phyloP scores from a whole-genome alignment of 306 rosid genomes.

The Nissolia schottii region DNA sequence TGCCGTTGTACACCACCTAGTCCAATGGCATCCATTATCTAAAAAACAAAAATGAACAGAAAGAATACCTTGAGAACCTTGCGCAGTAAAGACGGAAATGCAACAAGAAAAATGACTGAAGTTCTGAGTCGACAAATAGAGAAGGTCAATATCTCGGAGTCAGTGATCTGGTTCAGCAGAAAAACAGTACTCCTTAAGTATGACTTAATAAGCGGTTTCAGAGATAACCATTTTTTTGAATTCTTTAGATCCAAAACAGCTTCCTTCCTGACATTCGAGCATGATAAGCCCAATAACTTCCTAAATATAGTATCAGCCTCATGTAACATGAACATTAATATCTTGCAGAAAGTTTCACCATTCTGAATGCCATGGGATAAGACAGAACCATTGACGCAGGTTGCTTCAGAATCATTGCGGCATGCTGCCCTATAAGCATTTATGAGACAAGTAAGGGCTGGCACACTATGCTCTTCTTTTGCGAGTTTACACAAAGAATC shows the following conservation, averaged over 20 bases:
- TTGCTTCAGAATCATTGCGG: constrained; percentile 52
- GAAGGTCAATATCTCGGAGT: constrained; percentile 67
- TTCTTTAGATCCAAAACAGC: constrained; percentile 56
- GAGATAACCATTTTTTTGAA: constrained; percentile 54
- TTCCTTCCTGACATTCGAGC: constrained; percentile 55
- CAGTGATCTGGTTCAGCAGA: constrained; percentile 69
- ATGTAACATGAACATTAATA: constrained; percentile 55
- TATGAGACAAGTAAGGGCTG: constrained; percentile 62
- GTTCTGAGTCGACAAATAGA: constrained; percentile 61
- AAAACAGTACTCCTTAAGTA: constrained; percentile 71
- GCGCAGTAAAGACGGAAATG: constrained; percentile 63
- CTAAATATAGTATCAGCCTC: constrained; percentile 74
- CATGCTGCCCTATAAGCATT: constrained; percentile 79
- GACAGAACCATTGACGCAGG: constrained; percentile 26
- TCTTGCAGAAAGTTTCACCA: constrained; percentile 54
- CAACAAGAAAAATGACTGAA: constrained; percentile 50
- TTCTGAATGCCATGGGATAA: constrained; percentile 42
- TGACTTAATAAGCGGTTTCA: constrained; percentile 64
- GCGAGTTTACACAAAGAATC: constrained; percentile 58
- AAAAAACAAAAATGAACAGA: too few relatives aligned
- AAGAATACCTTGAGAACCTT: constrained; percentile 69
- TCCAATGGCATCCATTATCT: too few relatives aligned
- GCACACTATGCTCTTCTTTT: constrained; percentile 44
- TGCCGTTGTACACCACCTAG: constrained; percentile 14
- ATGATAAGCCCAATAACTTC: constrained; percentile 53